Evolutionary conservation across 176 grass and related monocot species (phyloP), one percentile per base, ranked within the genome.

Genomic region (Bromus sterilis): DNA sequence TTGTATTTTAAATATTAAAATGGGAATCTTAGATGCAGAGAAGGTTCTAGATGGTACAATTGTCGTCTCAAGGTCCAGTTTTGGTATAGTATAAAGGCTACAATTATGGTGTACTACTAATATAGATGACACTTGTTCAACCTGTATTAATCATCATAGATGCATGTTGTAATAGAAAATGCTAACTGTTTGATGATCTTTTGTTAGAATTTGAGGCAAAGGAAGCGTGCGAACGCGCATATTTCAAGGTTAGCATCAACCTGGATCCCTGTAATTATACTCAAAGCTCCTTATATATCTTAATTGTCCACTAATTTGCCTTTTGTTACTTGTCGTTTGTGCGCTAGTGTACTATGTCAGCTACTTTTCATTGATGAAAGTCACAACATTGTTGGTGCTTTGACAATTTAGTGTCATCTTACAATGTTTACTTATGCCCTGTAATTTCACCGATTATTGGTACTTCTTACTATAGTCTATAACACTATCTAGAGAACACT

Each of bases 141-240:
- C 34, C 3, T 76, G 43, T 41, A 62, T 77, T 37, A 35, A 35
- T 62, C 42, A 81, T 49, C 4, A 5, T 7, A 49, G 69, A 26
- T 49, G 42, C 4, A 48, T 20, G 2, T 73, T 73, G 7, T 48
- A 48, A 72, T 48, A 72, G 41, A 36, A 48, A 36, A 66, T 83
- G 34, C 74, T 87, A 66, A 87, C 15, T 28, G 21, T 63, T n/a
- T 72, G 46, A 79, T 77, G 33, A 29, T 62, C 37, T 76, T 86
- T 71, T 88, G 14, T 80, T 75, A 98, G 96, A 98, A 78, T 98
- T 91, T 2, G 93, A 98, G 76, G 68, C 77, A 59, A 86, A 95
- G 64, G 90, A 93, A 77, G 92, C 90, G 78, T 98, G 90, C 71
- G 96, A 95, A 70, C 83, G 86, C 74, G 96, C 96, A 78, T 98